Percentiles rank a stretch among this genome's conserved stretches.
Conservation (phyloP, 2,329 filamentous ascomycete genomes). For the Fusarium luffae region DNA sequence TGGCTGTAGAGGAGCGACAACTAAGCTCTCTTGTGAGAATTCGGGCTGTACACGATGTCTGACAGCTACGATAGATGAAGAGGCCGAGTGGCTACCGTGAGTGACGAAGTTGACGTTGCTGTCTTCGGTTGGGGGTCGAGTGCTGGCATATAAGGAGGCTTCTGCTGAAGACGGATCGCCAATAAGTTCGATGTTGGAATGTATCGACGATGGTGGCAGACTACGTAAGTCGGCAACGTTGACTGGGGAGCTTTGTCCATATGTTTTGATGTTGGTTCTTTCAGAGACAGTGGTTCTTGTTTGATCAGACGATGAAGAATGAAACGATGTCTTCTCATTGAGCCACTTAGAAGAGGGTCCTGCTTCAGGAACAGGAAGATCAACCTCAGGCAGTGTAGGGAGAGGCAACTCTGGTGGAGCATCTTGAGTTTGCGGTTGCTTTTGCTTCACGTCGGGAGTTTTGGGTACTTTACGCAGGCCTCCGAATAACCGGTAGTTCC, state of each 20-base stretch:
- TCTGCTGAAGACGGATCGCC: constrained; percentile 62
- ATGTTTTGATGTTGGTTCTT: constrained; percentile 65
- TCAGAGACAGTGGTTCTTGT: constrained; percentile 60
- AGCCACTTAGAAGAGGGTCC: constrained; percentile 36
- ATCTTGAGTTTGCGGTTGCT: constrained; percentile 47
- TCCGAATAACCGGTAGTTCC: constrained; percentile 66
- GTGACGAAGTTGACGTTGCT: constrained; percentile 66
- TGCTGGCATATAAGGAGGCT: constrained; percentile 52
- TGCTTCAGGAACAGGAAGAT: constrained; percentile 31
- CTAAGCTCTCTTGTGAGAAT: constrained; percentile 71
- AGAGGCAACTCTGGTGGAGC: constrained; percentile 44
- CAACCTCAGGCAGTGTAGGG: constrained; percentile 48
- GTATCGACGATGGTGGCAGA: constrained; percentile 55
- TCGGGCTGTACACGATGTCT: constrained; percentile 51
- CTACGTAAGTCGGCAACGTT: constrained; percentile 52
- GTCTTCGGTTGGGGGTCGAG: constrained; percentile 51
- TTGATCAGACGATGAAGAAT: constrained; percentile 47
- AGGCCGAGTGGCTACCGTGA: constrained; percentile 57
- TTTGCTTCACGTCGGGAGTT: constrained; percentile 55
- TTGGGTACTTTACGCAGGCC: constrained; percentile 63
- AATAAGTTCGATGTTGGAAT: constrained; percentile 64
- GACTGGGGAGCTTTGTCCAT: constrained; percentile 58
- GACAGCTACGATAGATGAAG: constrained; percentile 52
- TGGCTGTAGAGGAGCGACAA: constrained; percentile 66
- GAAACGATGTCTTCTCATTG: constrained; percentile 38